Evolutionary conservation across 2,329 filamentous ascomycete genomes (phyloP).

Genomic region (Aspergillus eucalypticola): DNA sequence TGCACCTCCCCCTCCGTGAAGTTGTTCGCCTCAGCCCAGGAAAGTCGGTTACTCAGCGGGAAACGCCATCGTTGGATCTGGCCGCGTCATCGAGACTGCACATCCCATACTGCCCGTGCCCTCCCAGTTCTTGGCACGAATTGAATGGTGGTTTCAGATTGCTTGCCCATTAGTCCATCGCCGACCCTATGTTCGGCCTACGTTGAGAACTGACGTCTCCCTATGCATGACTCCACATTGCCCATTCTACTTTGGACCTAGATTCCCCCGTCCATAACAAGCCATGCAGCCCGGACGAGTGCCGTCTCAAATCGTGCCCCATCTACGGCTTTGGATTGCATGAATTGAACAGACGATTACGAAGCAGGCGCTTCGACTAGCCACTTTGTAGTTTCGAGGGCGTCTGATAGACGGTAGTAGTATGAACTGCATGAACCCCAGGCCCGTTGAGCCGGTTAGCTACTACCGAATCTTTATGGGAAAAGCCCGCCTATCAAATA

Average conservation of each 20-base stretch:
- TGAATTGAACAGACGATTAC: background rate
- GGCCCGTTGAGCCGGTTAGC: background rate
- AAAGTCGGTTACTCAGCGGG: background rate
- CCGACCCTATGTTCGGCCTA: background rate
- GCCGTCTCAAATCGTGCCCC: background rate
- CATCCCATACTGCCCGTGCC: constrained; percentile 3
- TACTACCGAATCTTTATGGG: background rate
- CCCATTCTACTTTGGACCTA: background rate
- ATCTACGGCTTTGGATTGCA: background rate
- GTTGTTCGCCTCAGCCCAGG: background rate
- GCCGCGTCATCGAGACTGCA: constrained; percentile 10
- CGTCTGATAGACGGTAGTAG: background rate
- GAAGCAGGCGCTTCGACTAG: background rate
- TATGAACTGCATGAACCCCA: background rate
- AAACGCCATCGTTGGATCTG: background rate
- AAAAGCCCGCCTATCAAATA: constrained; percentile 2
- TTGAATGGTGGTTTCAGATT: constrained; percentile 8
- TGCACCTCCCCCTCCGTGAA: background rate
- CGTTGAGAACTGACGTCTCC: constrained; percentile 7
- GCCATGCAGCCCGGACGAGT: background rate
- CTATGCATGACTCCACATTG: background rate
- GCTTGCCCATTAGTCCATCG: background rate
- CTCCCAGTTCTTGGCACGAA: constrained; percentile 5
- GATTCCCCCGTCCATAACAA: background rate
- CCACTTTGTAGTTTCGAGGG: background rate